Base-by-base conservation (phyloP, 768 basidiomycete species). In the Pisolithus microcarpus region DNA sequence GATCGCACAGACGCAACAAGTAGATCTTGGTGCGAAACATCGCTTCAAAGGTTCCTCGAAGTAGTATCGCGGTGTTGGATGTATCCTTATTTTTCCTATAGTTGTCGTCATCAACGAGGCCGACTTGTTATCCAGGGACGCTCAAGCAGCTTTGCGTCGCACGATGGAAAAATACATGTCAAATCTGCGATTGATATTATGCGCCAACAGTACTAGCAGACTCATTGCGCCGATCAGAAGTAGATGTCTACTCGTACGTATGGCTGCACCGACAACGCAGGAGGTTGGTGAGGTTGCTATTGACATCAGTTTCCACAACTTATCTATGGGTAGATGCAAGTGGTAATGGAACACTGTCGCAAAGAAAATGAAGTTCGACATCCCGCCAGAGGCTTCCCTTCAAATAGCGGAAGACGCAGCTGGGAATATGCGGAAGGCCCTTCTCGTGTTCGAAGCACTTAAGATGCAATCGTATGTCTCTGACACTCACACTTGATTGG, bases 151-250 rank as follows among this genome's bases (percentile, higher is more conserved):
- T 7, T 78, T 99, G 31, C 84, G 95, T 61, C 78, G 95, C 51
- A 99, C 95, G 9, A 99, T 98, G 95, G 95, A 99, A 65, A 98
- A 97, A 69, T 98, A 95, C 74, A 97, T 96, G 88, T 83, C 85
- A 38, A 99, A 97, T 66, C 80, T 99, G 81, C 83, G 95, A 26
- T 85, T 99, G 61, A 95, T 99, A 58, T 77, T 99, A 0, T 97
- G 94, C 64, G 93, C 94, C 19, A 94, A 93, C 67, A 92, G 89
- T 63, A 97, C 95, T 3, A 88, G 87, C 63, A 85, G 86, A 57
- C 85, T 99, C 49, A 98, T 99, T 62, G 92, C 93, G 1, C 96
- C 95, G 5, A 99, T 99, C 64, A 87, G 89, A 65, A 91, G 88
- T 77, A 82, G 95, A 52, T 98, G 96, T 72, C 74, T 99, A 39